These are phyloP conservation scores for Coemansia sp. DNA, from an alignment of 192 early-diverging fungal genomes.

Conservation along the genomic window DNA sequence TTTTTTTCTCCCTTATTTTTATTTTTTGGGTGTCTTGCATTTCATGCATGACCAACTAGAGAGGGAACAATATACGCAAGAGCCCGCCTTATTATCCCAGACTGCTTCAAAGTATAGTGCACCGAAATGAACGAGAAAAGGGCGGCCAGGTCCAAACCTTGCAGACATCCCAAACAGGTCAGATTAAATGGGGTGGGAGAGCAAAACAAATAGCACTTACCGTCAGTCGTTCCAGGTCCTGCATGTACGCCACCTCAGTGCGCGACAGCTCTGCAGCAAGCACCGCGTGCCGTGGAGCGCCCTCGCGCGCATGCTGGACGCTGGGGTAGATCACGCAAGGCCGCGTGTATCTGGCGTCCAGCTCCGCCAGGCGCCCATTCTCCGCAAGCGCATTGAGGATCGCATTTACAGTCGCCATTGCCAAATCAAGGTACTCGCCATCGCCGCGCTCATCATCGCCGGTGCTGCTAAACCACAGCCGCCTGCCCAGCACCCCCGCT, in stretches of 20 bases:
- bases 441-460: constrained; percentile 9
- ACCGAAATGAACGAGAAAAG: neutral
- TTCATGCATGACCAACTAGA: neutral
- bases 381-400: constrained; percentile 40
- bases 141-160: no score
- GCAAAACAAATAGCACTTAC: constrained; percentile 11
- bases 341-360: constrained; percentile 35
- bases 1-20: neutral
- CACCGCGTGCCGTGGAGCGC: constrained; percentile 23
- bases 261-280: constrained; percentile 40
- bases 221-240: constrained; percentile 46
- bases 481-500: constrained; percentile 6
- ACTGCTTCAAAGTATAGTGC: neutral
- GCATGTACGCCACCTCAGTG: constrained; percentile 52
- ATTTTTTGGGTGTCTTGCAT: no score
- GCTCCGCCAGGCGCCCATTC: constrained; percentile 16
- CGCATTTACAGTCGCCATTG: constrained; percentile 19
- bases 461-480: neutral
- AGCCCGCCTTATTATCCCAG: neutral
- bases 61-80: neutral
- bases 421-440: constrained; percentile 26
- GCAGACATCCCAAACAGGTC: neutral
- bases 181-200: neutral
- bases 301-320: constrained; percentile 7
- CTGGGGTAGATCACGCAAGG: constrained; percentile 44